These are phyloP conservation scores for Neolecta irregularis DNA, from an alignment of 1,139 yeast genomes.

Conservation along the genomic window DNA sequence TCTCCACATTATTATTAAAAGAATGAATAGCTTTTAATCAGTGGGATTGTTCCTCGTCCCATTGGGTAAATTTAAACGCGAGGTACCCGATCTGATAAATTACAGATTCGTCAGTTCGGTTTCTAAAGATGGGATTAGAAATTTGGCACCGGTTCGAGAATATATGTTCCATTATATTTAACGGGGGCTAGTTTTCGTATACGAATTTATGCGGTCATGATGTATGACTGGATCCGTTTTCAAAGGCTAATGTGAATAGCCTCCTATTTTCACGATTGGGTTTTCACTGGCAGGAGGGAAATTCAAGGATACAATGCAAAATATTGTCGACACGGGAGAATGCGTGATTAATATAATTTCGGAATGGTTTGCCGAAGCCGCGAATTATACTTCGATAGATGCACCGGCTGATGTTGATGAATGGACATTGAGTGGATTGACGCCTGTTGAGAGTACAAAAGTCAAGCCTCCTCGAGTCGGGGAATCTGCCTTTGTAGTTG, in stretches of 20 bases:
- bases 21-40: conserved; percentile 33
- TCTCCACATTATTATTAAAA: too few relatives aligned
- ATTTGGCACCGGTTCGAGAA: conserved; percentile 48
- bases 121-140: conserved; percentile 29
- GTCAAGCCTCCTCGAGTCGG: conserved; percentile 45
- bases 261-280: conserved; percentile 43
- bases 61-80: too few relatives aligned
- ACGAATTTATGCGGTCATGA: conserved; percentile 36
- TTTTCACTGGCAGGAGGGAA: conserved; percentile 29
- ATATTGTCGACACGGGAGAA: conserved; percentile 38
- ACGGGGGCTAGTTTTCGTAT: too few relatives aligned
- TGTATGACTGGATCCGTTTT: conserved; percentile 3
- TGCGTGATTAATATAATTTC: conserved; percentile 43
- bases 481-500: conserved; percentile 46
- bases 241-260: conserved; percentile 19
- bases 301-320: conserved; percentile 37
- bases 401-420: conserved; percentile 40
- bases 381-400: conserved; percentile 35
- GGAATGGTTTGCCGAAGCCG: conserved; percentile 54
- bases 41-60: conserved; percentile 44
- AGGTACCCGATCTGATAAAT: too few relatives aligned
- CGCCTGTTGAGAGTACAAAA: conserved; percentile 30
- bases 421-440: conserved; percentile 38
- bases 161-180: too few relatives aligned
- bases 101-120: conserved; percentile 39